A percentile compares a stretch with the other conserved stretches of the same genome.
phyloP scores from a whole-genome alignment of 192 early-diverging fungal genomes.

The Chytriomyces sp. region DNA sequence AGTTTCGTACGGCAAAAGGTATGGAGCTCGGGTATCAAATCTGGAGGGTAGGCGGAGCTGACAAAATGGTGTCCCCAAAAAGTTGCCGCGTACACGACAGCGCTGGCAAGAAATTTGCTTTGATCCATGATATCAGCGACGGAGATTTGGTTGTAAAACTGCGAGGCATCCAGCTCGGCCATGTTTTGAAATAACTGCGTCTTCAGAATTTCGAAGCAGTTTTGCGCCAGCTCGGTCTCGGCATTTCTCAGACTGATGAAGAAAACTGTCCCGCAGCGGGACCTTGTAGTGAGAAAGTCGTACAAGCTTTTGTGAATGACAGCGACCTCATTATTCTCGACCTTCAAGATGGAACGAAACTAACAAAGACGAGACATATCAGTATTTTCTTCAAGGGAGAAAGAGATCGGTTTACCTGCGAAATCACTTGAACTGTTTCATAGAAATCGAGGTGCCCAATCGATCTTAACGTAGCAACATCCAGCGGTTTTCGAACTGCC shows the following conservation, averaged over 20 bases:
- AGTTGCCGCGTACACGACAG: background rate
- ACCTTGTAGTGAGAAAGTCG: background rate
- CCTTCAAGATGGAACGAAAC: no score
- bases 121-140: background rate
- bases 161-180: background rate
- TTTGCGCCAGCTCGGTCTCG: background rate
- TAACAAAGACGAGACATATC: no score
- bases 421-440: no score
- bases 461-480: no score
- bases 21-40: background rate
- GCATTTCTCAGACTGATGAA: background rate
- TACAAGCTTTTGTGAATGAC: constrained; percentile 6
- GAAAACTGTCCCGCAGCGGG: background rate
- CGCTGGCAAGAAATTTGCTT: background rate
- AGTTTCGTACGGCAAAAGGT: background rate
- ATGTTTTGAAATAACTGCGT: background rate
- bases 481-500: no score
- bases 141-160: background rate
- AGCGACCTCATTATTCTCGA: no score
- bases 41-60: constrained; percentile 1
- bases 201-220: background rate
- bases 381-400: no score
- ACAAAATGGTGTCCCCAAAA: constrained; percentile 2
- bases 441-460: no score
- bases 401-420: no score